Conservation (phyloP, 2,329 filamentous ascomycete species). For the Chaetomium sp. region DNA sequence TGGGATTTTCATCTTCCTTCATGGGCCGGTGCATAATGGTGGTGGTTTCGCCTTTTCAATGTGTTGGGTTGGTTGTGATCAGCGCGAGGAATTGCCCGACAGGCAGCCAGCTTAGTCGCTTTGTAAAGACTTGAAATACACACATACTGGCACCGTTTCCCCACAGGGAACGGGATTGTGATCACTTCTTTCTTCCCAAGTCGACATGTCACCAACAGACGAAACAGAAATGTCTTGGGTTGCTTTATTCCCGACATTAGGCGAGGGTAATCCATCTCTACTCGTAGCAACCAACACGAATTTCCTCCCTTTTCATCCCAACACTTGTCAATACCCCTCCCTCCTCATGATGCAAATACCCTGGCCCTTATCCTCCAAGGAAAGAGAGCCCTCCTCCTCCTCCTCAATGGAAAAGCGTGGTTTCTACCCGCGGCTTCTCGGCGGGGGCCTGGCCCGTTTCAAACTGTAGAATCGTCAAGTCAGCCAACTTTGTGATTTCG, state of each 20-base stretch:
- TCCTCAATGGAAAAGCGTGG: slow-evolving; percentile 29
- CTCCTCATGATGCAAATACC: background rate
- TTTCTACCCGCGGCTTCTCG: slow-evolving; percentile 29
- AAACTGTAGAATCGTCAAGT: slow-evolving; percentile 27
- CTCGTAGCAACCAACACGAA: background rate
- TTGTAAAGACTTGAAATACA: background rate
- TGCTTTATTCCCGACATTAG: background rate
- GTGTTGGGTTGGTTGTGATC: background rate
- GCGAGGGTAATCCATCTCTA: background rate
- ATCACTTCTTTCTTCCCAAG: background rate
- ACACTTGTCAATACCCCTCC: background rate
- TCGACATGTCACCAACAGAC: background rate
- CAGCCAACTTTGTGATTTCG: slow-evolving; percentile 1
- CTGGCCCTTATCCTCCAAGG: background rate
- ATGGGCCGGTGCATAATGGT: background rate
- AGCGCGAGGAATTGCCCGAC: background rate
- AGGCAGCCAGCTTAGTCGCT: background rate
- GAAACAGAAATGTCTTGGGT: background rate
- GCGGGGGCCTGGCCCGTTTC: slow-evolving; percentile 32
- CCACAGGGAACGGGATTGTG: background rate
- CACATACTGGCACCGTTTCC: background rate
- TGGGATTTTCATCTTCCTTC: background rate
- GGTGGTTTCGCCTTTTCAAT: background rate
- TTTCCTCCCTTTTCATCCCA: background rate
- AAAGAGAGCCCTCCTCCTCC: background rate